These are phyloP conservation scores for Rhizopogon salebrosus DNA, from an alignment of 768 basidiomycete genomes.

Conservation along the genomic window DNA sequence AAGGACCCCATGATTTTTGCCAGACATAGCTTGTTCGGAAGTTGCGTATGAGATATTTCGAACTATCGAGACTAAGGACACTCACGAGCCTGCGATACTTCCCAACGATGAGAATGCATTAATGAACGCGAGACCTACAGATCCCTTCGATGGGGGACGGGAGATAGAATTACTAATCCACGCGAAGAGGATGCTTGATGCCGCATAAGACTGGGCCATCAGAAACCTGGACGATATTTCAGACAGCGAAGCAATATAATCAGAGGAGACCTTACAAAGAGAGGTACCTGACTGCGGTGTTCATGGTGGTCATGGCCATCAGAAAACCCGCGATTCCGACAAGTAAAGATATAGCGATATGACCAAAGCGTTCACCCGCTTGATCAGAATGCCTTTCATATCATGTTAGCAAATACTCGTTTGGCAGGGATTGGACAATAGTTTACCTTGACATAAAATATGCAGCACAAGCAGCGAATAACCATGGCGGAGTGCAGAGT, in stretches of 20 bases:
- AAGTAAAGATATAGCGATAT: conserved; percentile 48
- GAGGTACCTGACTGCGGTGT: conserved; percentile 56
- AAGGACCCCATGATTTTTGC: too few relatives aligned
- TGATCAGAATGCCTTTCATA: conserved; percentile 61
- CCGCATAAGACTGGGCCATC: conserved; percentile 72
- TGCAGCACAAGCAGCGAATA: conserved; percentile 53
- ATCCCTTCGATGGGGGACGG: conserved; percentile 81
- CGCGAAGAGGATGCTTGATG: conserved; percentile 58
- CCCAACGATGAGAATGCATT: conserved; percentile 78
- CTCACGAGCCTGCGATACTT: conserved; percentile 84
- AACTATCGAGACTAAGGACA: conserved; percentile 11
- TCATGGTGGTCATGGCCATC: conserved; percentile 61
- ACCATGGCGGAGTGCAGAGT: conserved; percentile 69
- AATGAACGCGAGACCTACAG: conserved; percentile 79
- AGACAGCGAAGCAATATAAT: not conserved
- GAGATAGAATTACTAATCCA: conserved; percentile 60
- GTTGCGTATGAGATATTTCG: conserved; percentile 4
- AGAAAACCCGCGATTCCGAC: conserved; percentile 66
- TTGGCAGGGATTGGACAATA: not conserved
- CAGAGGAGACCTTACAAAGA: conserved; percentile 44
- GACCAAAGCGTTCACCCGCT: conserved; percentile 64
- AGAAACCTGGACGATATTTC: too few relatives aligned
- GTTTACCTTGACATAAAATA: conserved; percentile 47
- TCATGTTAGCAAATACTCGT: not conserved
- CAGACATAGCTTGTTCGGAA: conserved; percentile 42